Evolutionary conservation across 148 eudicot genomes (phyloP), one percentile per base, ranked within the genome.

Genomic region (Silene conica): DNA sequence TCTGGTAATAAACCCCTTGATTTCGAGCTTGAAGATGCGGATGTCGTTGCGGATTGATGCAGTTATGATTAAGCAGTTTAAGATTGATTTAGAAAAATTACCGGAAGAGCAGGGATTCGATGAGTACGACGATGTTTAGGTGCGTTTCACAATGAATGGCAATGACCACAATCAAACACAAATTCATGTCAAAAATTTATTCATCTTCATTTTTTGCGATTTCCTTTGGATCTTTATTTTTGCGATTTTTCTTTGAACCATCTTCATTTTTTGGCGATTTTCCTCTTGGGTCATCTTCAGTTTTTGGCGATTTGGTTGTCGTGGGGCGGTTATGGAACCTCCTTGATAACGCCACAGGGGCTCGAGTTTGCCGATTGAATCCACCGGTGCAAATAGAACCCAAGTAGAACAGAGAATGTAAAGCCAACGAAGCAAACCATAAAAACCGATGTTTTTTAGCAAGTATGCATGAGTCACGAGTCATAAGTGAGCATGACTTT

Each of bases 61-160:
- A 4, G 45, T 82, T 21, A 26, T 89, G 91, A 55, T 91, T 72
- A 84, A 82, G 82, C 89, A 84, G 57, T 73, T 87, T 81, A 86
- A 80, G 85, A 82, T 74, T 52, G 98, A 93, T 85, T 73, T 93
- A 69, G 80, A 78, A 55, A 77, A 63, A 12, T 81, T 89, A 10
- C 94, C 92, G 18, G 97, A 88, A 0, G 91, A 84, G 57, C 71
- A 63, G 15, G 89, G 89, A 50, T 67, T 85, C 41, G 91, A 93
- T 22, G 86, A 91, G 9, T 93, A 80, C 55, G 77, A 72, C 0
- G 97, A 89, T 52, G 83, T 50, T 50, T 15, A 50, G 18, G 16
- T 48, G 8, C 9, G 54, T 12, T 3, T 48, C 54, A 48, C 54
- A 48, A 48, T 14, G 28, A 60, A 60, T 60, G 9, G 23, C 64